Evolutionary conservation across 768 basidiomycete genomes (phyloP), one percentile per base, ranked within the genome.

Genomic region (Xerocomellus intermedius): DNA sequence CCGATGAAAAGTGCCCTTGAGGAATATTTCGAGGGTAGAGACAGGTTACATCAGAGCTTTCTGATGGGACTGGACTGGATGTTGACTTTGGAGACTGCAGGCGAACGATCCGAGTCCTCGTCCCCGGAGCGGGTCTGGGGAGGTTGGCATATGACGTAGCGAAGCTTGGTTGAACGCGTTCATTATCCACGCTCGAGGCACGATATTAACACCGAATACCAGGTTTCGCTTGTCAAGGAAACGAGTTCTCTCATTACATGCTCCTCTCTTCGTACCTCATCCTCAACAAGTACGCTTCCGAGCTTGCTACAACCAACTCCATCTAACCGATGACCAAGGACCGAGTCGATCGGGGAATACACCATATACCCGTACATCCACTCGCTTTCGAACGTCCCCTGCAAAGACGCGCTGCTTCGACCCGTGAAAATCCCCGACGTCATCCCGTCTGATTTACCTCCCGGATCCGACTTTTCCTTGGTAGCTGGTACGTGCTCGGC

Each of bases 231-330:
- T 93, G 89, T 59, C 94, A 96, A 70, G 94, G 90, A 21, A 97
- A 97, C 67, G 95, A 98, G 71, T 97, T 97, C 68, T 94, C 91
- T 32, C 89, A 95, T 60, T 93, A 92, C 71, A 96, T 95, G 94
- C 80, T 98, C 13, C 82, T 98, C 5, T 78, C 89, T 2, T 97
- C 95, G 5, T 87, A 86, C 66, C 90, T 89, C 68, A 84, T 97
- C 19, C 75, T 98, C 46, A 98, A 98, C 67, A 81, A 81, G 94
- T 93, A 62, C 10, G 80, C 42, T 45, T 48, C 48, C 37, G 22
- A 48, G 5, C 22, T 44, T 19, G 2, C 24, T 28, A 10, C 14
- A 16, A 17, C 17, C 7, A 24, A 49, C 28, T 17, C 16, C 22
- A 35, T 36, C 44, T 44, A 37, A 46, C 42, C 17, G 43, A n/a